Base-by-base conservation (phyloP, 768 basidiomycete species). In the Podaxis sp. region DNA sequence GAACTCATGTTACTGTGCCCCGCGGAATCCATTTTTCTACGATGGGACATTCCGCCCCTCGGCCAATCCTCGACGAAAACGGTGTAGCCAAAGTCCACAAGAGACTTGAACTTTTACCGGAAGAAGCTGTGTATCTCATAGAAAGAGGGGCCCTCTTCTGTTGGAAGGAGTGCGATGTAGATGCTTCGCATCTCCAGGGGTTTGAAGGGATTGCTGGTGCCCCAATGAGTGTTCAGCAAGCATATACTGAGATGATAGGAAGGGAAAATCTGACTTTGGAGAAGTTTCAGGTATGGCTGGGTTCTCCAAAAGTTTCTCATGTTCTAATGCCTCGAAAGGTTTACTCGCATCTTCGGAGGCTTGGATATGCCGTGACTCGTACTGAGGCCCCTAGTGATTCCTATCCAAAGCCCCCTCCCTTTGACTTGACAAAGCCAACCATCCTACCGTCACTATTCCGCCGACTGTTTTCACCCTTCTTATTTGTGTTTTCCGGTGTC, bases 191-290 rank as follows among this genome's bases (percentile, higher is more conserved):
- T 64, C 63, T 69, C 5, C 65, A 71, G 11, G 75, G 72, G 28
- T 40, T 76, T 50, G 74, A 77, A 27, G 74, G 75, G 7, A 71
- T 84, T 10, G 74, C 74, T 13, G 92, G 90, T 3, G 75, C 79
- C 0, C 92, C 93, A 0, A 95, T 98, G 90, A 87, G 85, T 54
- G 94, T 93, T 3, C 92, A 97, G 71, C 93, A 98, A 67, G 93
- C 89, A 0, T 98, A 86, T 68, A 79, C 82, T 1, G 89, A 91
- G 68, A 90, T 96, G 85, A 86, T 97, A 57, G 93, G 91, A 4
- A 79, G 73, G 51, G 88, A 90, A 46, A 86, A 84, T 50, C 70
- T 98, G 38, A 90, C 89, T 0, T 73, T 93, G 64, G 96, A 98
- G 70, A 83, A 85, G 61, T 95, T 96, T 71, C 94, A 97, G 80